Evolutionary conservation across 371 early-diverging fungal species (phyloP).

Genomic region (Mortierella sp.): DNA sequence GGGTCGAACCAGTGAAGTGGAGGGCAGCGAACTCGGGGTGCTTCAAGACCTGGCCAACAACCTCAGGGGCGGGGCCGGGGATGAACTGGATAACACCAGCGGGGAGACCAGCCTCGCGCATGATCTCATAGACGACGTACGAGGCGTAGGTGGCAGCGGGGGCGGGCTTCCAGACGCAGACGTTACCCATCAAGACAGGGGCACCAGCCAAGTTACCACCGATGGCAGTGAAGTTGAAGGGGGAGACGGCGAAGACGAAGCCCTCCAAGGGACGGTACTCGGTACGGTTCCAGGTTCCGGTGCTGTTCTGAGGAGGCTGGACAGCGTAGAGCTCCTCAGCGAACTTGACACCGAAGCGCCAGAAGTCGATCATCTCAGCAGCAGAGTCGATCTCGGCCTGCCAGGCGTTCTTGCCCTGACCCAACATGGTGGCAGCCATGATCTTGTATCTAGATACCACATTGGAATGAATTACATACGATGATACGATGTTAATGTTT

Average conservation of each 20-base stretch:
- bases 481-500: no score
- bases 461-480: no score
- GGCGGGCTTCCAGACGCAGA: conserved; percentile 98
- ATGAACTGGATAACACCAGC: conserved; percentile 98
- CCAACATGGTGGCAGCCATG: conserved; percentile 98
- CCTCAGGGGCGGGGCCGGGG: conserved; percentile 89
- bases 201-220: conserved; percentile 96
- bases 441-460: conserved; percentile 84
- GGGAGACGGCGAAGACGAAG: conserved; percentile 96
- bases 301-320: conserved; percentile 93
- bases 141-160: conserved; percentile 90
- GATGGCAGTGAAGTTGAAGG: conserved; percentile 99
- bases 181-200: conserved; percentile 98
- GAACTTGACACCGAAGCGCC: conserved; percentile 96
- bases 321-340: conserved; percentile 93
- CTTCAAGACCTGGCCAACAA: conserved; percentile 77
- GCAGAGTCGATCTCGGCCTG: conserved; percentile 99
- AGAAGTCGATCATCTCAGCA: conserved; percentile 94
- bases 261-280: conserved; percentile 98
- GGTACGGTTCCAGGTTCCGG: conserved; percentile 92
- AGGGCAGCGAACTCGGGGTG: conserved; percentile 95
- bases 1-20: conserved; percentile 97
- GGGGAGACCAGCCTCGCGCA: conserved; percentile 96
- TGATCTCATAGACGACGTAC: conserved; percentile 89
- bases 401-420: conserved; percentile 99